A percentile compares a stretch with the other conserved stretches of the same genome.
Conservation (phyloP, 768 basidiomycete species). For the Phlebiopsis flavidoalba region DNA sequence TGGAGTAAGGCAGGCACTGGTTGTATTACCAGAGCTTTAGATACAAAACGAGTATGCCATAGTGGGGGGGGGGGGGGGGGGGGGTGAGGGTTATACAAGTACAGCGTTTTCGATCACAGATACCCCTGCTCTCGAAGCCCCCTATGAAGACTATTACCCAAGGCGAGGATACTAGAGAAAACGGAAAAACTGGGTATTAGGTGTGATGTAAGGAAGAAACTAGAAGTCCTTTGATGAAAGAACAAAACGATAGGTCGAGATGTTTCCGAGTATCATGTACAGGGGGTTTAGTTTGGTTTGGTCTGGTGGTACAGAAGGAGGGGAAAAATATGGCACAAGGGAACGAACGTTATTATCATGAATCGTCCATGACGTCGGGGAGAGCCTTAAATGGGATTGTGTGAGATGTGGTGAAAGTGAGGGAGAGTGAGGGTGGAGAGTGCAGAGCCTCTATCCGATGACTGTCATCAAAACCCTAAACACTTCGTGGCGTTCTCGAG, state of each 20-base stretch:
- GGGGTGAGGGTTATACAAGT: background rate
- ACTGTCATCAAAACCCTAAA: slow-evolving; percentile 80
- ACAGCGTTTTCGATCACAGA: background rate
- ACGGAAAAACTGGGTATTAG: background rate
- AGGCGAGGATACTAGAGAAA: background rate
- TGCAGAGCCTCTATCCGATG: slow-evolving; percentile 18
- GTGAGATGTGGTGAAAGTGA: background rate
- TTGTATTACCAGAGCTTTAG: background rate
- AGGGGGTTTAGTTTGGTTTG: background rate
- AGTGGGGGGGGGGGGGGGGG: too few relatives aligned
- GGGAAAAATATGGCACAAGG: background rate
- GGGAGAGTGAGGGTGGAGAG: background rate
- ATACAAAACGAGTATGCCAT: background rate
- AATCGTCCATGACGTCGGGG: background rate
- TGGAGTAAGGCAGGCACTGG: background rate
- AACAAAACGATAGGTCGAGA: background rate
- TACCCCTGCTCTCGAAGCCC: background rate
- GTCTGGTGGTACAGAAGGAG: background rate
- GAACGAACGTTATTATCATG: background rate
- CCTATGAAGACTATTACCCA: background rate
- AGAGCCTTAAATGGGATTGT: background rate
- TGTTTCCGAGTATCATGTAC: background rate
- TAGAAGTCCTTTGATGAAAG: background rate
- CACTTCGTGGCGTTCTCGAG: slow-evolving; percentile 52
- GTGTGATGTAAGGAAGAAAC: background rate